A percentile compares a stretch with the other conserved stretches of the same genome.
These are phyloP conservation scores for Thielaviopsis euricoi DNA, from an alignment of 2,329 filamentous ascomycete genomes.

Conservation along the genomic window DNA sequence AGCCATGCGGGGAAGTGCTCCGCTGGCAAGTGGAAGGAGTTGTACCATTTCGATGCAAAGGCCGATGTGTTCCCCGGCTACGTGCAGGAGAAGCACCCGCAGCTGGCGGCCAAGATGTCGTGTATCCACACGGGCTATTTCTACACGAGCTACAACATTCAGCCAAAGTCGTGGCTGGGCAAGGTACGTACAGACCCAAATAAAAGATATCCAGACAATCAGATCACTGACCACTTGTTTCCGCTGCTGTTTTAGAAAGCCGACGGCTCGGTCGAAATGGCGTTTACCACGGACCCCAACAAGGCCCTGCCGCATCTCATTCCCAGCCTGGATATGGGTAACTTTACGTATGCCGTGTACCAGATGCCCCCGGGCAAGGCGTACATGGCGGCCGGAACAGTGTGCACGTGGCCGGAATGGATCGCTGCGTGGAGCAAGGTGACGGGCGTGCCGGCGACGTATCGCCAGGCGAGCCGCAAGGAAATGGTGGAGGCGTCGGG, in stretches of 20 bases:
- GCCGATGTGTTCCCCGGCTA: conserved; percentile 33
- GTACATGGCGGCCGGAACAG: conserved; percentile 32
- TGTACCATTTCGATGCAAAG: conserved; percentile 38
- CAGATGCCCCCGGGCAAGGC: conserved; percentile 31
- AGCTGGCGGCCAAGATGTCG: conserved; percentile 31
- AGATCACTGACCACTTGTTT: too few species aligned
- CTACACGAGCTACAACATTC: conserved; percentile 29
- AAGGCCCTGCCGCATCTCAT: conserved; percentile 27
- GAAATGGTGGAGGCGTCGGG: conserved; percentile 21
- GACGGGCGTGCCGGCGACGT: conserved; percentile 20
- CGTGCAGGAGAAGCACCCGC: conserved; percentile 25
- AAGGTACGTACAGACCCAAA: conserved; percentile 29
- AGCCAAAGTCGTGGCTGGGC: conserved; percentile 28
- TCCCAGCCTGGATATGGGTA: conserved; percentile 29
- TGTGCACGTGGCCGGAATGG: conserved; percentile 30
- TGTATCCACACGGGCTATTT: conserved; percentile 35
- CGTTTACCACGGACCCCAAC: conserved; percentile 26
- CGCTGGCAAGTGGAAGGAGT: conserved; percentile 26
- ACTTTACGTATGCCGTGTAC: conserved; percentile 30
- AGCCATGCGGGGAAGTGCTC: conserved; percentile 31
- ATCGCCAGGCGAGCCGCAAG: conserved; percentile 24
- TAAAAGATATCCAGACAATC: too few species aligned
- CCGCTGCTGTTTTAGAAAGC: conserved; percentile 5
- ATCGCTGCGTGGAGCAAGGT: conserved; percentile 25
- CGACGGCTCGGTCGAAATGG: conserved; percentile 29